Conservation (phyloP, 2,329 filamentous ascomycete species). For the Trichothecium roseum region DNA sequence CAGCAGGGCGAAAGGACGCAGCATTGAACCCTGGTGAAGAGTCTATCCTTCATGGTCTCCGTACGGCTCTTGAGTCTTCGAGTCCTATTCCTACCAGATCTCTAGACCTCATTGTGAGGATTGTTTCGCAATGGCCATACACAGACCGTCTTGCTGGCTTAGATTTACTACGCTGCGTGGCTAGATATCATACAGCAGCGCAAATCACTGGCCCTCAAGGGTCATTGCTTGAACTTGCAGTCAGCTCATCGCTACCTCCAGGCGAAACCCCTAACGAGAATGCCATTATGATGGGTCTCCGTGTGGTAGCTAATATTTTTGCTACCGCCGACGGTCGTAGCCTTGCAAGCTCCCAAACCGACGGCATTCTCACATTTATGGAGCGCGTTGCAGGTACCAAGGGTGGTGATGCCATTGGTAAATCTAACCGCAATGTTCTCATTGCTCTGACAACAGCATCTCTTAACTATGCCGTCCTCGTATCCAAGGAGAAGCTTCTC, state of each 20-base stretch:
- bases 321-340: slow-evolving; percentile 60
- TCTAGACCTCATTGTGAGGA: slow-evolving; percentile 56
- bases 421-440: slow-evolving; percentile 65
- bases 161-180: slow-evolving; percentile 77
- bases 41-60: slow-evolving; percentile 48
- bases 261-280: slow-evolving; percentile 58
- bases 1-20: slow-evolving; percentile 60
- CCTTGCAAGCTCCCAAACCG: slow-evolving; percentile 47
- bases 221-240: slow-evolving; percentile 48
- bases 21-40: slow-evolving; percentile 67
- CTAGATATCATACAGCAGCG: slow-evolving; percentile 57
- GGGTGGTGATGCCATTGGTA: slow-evolving; percentile 36
- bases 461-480: slow-evolving; percentile 75
- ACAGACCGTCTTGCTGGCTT: slow-evolving; percentile 72
- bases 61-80: slow-evolving; percentile 50
- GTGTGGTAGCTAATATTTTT: slow-evolving; percentile 78
- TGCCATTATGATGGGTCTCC: slow-evolving; percentile 77
- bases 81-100: slow-evolving; percentile 39
- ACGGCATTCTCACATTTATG: slow-evolving; percentile 52
- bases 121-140: slow-evolving; percentile 71
- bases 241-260: slow-evolving; percentile 29
- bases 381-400: slow-evolving; percentile 47
- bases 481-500: slow-evolving; percentile 34
- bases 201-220: slow-evolving; percentile 41
- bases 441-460: slow-evolving; percentile 74